A percentile compares a stretch with the other conserved stretches of the same genome.
These are phyloP conservation scores for Angomonas ambiguus DNA, from an alignment of 208 protist species.

Conservation along the genomic window DNA sequence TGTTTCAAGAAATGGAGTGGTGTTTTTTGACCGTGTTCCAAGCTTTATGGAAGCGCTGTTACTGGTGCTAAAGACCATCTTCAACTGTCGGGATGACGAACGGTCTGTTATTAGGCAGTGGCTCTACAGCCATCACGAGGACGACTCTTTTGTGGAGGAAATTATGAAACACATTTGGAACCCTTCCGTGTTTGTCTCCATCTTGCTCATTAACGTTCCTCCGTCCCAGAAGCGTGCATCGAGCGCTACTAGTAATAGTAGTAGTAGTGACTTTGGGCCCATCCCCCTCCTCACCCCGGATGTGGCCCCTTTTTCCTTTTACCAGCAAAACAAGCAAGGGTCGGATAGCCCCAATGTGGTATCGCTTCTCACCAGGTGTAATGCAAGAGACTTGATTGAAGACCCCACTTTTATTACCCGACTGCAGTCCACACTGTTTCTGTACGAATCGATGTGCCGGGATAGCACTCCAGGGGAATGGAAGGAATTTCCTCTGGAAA, in stretches of 20 bases:
- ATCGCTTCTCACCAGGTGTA: constrained; percentile 48
- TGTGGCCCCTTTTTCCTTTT: constrained; percentile 34
- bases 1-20: constrained; percentile 66
- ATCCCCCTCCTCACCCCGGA: constrained; percentile 31
- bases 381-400: constrained; percentile 39
- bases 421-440: constrained; percentile 36
- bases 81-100: constrained; percentile 56
- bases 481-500: constrained; percentile 48
- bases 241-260: not conserved
- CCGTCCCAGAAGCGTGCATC: constrained; percentile 6
- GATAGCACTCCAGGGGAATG: constrained; percentile 34
- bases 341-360: constrained; percentile 19
- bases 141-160: constrained; percentile 22
- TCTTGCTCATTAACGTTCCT: constrained; percentile 67
- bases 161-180: constrained; percentile 69
- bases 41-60: constrained; percentile 59
- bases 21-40: constrained; percentile 70
- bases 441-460: constrained; percentile 70
- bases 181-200: constrained; percentile 52
- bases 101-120: constrained; percentile 33
- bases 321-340: constrained; percentile 18
- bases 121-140: constrained; percentile 35
- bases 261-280: not conserved
- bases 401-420: constrained; percentile 45
- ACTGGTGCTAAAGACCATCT: constrained; percentile 50